Base-by-base conservation (phyloP, 345 rosid species). In the Hibiscus trionum region DNA sequence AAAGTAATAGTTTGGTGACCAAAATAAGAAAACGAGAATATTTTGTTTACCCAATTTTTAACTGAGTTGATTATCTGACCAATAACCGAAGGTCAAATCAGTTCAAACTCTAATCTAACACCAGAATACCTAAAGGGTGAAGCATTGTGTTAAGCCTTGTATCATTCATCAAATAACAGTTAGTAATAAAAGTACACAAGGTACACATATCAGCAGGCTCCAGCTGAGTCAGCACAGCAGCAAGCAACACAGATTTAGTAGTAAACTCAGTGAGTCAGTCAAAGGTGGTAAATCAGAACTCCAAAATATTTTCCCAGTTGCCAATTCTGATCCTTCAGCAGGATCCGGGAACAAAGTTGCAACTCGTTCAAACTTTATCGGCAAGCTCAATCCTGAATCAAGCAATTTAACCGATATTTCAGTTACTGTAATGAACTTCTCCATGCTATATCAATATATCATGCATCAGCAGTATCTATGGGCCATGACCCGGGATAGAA, bases 331-430 rank as follows among this genome's bases (percentile, higher is more conserved):
- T 9, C 52, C 5, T 21, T 49, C 7, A 27, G 53, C 0, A 63
- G 17, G 69, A 33, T 3, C 12, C 26, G 35, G 26, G 50, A 63
- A 63, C 68, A 39, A 17, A 17, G 35, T 24, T 2, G 70, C 53
- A 24, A 46, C 37, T 66, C 56, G 24, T 14, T 14, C 46, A 1
- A 24, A 6, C 35, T 46, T 14, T 24, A 66, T 46, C 1, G 24
- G 12, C 35, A 66, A 66, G 35, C 35, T 5, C 37, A 24, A 66
- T 3, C 70, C 70, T 66, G 70, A 66, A 24, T 46, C 70, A 66
- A 7, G 14, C 11, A 66, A 66, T 24, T 63, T 21, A 42, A 37
- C 42, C 9, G 12, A 27, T 44, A 44, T 21, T 44, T 44, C 11
- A 26, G 70, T 46, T 17, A 37, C 24, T 63, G 17, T 47, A 17